Conservation (phyloP, 176 grass and related monocot genomes). For the Panicum miliaceum region DNA sequence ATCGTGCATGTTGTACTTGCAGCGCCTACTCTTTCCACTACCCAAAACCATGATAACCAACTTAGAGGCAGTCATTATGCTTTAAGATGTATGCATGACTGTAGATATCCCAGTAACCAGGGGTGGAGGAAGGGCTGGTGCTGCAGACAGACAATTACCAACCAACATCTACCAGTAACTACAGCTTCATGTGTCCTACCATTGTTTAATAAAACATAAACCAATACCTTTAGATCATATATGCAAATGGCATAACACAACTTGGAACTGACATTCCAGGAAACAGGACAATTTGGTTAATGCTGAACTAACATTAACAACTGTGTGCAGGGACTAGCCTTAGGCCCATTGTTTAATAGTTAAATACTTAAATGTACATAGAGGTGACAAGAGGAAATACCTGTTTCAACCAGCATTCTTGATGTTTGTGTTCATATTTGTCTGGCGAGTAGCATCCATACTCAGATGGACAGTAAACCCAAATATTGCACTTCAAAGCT, state of each 20-base stretch:
- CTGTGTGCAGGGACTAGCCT: not conserved
- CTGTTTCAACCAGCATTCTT: constrained; percentile 99
- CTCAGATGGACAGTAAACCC: constrained; percentile 99
- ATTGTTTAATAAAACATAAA: not conserved
- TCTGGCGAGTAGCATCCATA: constrained; percentile 94
- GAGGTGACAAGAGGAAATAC: constrained; percentile 43
- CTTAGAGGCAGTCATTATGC: not conserved
- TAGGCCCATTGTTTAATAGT: not conserved
- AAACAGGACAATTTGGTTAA: not conserved
- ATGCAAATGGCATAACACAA: not conserved
- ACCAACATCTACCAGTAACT: not conserved
- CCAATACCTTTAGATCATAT: not conserved
- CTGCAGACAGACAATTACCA: not conserved
- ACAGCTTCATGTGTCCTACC: not conserved
- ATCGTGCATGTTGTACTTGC: not conserved
- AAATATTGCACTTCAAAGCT: constrained; percentile 91
- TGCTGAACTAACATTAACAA: not conserved
- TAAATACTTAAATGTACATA: constrained; percentile 8
- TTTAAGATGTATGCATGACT: not conserved
- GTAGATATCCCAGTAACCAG: not conserved
- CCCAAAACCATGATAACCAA: constrained; percentile 33
- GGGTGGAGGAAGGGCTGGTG: no score
- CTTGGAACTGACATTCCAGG: not conserved
- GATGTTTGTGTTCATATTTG: constrained; percentile 98
- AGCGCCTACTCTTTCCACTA: not conserved